Evolutionary conservation across 352 stramenopile genomes (phyloP).

Genomic region (Globisporangium spiculum): DNA sequence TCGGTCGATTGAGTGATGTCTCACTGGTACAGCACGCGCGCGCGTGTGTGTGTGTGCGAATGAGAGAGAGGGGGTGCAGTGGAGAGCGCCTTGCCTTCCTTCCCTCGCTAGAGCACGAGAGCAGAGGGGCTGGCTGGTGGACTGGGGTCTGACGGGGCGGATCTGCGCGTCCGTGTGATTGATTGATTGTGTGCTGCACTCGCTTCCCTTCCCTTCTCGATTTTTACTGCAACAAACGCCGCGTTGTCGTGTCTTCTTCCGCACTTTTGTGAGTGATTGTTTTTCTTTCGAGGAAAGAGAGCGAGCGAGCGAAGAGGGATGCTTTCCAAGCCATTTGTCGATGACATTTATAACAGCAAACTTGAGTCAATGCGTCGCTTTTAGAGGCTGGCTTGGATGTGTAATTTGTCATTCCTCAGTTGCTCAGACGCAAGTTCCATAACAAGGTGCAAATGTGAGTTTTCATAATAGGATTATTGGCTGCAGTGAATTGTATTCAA

Average conservation of each 20-base stretch:
- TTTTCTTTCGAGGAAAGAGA: conserved; percentile 1
- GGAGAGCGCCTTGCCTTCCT: neutral
- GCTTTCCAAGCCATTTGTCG: neutral
- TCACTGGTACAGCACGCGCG: neutral
- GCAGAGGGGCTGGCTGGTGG: neutral
- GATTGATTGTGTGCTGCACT: neutral
- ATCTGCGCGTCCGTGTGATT: neutral
- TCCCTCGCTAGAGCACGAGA: neutral
- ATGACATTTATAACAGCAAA: neutral
- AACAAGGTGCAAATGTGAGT: neutral
- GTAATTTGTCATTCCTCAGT: neutral
- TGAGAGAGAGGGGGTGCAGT: neutral
- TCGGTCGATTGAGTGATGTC: neutral
- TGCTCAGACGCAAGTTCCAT: neutral
- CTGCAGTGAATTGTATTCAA: no score
- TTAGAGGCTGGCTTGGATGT: neutral
- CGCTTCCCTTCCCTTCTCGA: neutral
- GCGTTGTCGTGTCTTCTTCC: neutral
- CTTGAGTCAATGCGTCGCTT: neutral
- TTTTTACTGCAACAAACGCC: neutral
- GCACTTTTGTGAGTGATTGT: neutral
- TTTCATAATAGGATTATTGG: neutral
- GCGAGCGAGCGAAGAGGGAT: neutral
- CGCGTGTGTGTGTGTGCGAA: neutral
- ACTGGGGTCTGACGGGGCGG: neutral